Base-by-base conservation (phyloP, 2,329 filamentous ascomycete species). In the Sclerotinia minor region DNA sequence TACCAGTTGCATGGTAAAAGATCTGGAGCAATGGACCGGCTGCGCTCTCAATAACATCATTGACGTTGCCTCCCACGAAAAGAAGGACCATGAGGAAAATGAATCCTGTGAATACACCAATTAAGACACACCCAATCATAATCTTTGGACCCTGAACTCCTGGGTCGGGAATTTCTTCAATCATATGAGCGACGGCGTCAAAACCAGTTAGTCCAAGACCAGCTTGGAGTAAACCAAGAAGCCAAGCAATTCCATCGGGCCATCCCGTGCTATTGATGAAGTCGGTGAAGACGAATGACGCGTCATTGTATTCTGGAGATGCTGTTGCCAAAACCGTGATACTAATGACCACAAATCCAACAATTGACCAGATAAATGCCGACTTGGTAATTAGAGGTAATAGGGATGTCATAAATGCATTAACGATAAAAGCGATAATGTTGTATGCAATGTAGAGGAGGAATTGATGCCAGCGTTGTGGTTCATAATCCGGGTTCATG, bases 191-290 rank as follows among this genome's bases (percentile, higher is more conserved):
- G 0, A 82, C 82, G 17, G 75, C 74, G 64, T 75, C 73, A 59
- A 72, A 81, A 60, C 80, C 82, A 69, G 82, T 84, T 80, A 85
- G 82, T 29, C 83, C 83, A 67, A 85, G 83, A 1, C 81, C 82
- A 57, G 80, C 79, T 72, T 86, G 83, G 8, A 86, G 73, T 4
- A 86, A 78, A 13, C 84, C 84, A 7, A 86, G 72, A 29, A 85
- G 80, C 15, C 83, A 82, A 1, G 81, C 79, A 75, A 85, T 84
- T 6, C 80, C 78, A 44, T 79, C 78, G 1, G 79, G 80, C 77
- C 83, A 85, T 9, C 84, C 84, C 0, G 83, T 83, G 38, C 80
- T 78, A 67, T 85, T 85, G 50, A 84, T 79, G 67, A 85, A 85
- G n/a, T 83, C 80, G 19, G 75, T 74, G 72, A 86, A 86, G 9